Evolutionary conservation across 2,329 filamentous ascomycete genomes (phyloP), one percentile per base, ranked within the genome.

Genomic region (Aspergillus novoparasiticus): DNA sequence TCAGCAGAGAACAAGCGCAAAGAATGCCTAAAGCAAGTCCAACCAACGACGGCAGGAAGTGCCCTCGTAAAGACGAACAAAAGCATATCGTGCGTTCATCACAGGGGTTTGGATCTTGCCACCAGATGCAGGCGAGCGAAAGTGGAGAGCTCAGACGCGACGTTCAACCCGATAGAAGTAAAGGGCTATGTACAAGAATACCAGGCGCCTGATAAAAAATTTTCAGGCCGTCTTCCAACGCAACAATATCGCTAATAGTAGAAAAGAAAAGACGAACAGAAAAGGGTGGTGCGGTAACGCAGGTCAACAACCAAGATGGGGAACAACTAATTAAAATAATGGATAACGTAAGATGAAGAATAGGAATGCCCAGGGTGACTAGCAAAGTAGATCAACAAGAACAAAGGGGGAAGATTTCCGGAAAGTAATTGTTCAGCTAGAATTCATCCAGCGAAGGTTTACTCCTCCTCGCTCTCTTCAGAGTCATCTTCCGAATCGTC

Each of bases 391-490:
- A 39, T 39, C 34, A 32, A 55, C 30, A 34, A 55, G 51, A 55
- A 55, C 51, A 28, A 32, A n/a, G 51, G 12, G 12, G 39, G 51
- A 46, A 48, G 34, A 59, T 50, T 39, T n/a, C 66, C 23, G 16
- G 11, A 55, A 39, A 39, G 21, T 12, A 39, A 39, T 28, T 39
- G 12, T 32, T 55, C 32, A 30, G 51, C 32, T 19, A 26, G 51
- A 34, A n/a, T 55, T 26, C 11, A 23, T 48, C 30, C 45, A 60
- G n/a, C 32, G 32, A 57, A 32, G 5, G 50, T 58, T 72, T 76
- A 83, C 73, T 83, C 81, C 67, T 83, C 81, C 66, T 83, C 81
- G 63, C 81, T 83, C 71, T 83, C 81, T 61, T 82, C 81, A 21
- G 80, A 80, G 64, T 81, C 80, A 67, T 82, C 81, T 57, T 80